phyloP scores from a whole-genome alignment of 805 yeast species.

The Saccharomycopsis babjevae region DNA sequence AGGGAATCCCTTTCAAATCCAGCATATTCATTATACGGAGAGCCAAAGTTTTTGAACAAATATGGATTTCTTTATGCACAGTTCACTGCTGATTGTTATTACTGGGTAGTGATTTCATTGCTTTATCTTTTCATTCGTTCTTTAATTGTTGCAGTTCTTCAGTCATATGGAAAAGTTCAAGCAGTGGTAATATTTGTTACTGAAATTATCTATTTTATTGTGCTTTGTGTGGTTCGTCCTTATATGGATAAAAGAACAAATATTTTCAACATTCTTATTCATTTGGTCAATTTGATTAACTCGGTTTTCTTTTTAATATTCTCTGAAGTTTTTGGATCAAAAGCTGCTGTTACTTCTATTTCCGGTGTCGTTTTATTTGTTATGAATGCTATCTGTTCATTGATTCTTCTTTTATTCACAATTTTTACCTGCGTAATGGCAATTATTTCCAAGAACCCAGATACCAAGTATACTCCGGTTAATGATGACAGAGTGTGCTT shows the following conservation, averaged over 20 bases:
- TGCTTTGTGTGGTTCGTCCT: conserved; percentile 66
- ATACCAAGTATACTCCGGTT: conserved; percentile 90
- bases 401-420: conserved; percentile 72
- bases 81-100: conserved; percentile 78
- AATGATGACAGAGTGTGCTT: conserved; percentile 95
- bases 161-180: conserved; percentile 69
- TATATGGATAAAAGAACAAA: conserved; percentile 93
- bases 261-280: conserved; percentile 80
- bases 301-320: conserved; percentile 83
- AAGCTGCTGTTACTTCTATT: conserved; percentile 80
- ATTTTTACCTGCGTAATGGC: conserved; percentile 83
- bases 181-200: conserved; percentile 66
- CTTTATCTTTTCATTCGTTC: conserved; percentile 63
- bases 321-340: conserved; percentile 74
- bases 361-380: conserved; percentile 87
- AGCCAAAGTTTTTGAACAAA: conserved; percentile 65
- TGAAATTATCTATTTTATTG: conserved; percentile 61
- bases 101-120: conserved; percentile 63
- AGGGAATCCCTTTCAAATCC: conserved; percentile 74
- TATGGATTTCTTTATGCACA: conserved; percentile 91
- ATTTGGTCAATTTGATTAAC: conserved; percentile 70
- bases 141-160: conserved; percentile 79
- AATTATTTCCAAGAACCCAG: conserved; percentile 82
- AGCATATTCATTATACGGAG: conserved; percentile 84
- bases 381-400: conserved; percentile 80